Conservation (phyloP, 2,329 filamentous ascomycete species). For the Tricladium varicosporioides region DNA sequence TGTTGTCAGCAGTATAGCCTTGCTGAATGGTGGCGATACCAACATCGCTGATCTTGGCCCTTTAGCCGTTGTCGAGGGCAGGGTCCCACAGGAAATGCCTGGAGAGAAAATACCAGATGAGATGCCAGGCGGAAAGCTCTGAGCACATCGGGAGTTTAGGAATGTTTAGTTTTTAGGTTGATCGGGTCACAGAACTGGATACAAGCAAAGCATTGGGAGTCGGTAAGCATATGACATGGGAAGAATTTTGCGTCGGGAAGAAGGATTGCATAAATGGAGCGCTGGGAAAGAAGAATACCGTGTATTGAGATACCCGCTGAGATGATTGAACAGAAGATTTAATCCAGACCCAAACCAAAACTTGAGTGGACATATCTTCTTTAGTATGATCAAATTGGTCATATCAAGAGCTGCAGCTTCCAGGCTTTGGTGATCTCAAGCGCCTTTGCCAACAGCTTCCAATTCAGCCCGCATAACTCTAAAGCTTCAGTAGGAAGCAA, state of each 20-base stretch:
- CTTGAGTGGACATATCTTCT: background rate
- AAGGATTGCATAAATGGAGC: background rate
- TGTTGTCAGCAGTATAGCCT: conserved; percentile 68
- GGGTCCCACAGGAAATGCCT: conserved; percentile 25
- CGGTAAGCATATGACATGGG: too few relatives aligned
- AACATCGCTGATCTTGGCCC: conserved; percentile 29
- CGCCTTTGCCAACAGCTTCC: background rate
- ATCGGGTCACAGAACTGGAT: background rate
- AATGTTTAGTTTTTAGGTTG: background rate
- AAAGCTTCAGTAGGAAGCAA: background rate
- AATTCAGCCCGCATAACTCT: background rate
- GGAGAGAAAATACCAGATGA: conserved; percentile 22
- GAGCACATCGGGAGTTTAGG: background rate
- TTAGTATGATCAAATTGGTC: too few relatives aligned
- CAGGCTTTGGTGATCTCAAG: too few relatives aligned
- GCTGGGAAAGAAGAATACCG: background rate
- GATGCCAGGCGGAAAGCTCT: conserved; percentile 22
- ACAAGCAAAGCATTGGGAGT: background rate
- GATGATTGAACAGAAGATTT: background rate
- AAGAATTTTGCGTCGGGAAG: background rate
- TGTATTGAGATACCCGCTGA: background rate
- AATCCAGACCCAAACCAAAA: background rate
- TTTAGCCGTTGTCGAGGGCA: conserved; percentile 29
- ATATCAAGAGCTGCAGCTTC: too few relatives aligned
- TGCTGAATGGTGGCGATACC: conserved; percentile 41